Percentiles rank a stretch among this genome's conserved stretches.
phyloP scores from a whole-genome alignment of 208 protist genomes.

The Porcisia hertigi region DNA sequence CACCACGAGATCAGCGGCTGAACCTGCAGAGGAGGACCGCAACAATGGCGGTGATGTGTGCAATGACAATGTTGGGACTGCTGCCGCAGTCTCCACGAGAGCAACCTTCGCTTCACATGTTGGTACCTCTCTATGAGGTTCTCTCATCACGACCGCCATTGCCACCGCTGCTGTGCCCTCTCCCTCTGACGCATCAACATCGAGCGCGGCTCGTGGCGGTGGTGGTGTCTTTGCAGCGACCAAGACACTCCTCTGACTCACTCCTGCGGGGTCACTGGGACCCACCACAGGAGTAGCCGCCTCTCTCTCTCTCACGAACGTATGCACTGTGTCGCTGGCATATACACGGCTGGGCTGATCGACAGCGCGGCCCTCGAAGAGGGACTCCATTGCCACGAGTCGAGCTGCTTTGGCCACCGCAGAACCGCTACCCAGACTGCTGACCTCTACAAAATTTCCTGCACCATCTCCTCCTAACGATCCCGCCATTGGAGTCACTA shows the following conservation, averaged over 20 bases:
- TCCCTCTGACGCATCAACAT: background rate
- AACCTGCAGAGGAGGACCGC: background rate
- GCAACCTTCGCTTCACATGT: background rate
- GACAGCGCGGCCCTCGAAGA: background rate
- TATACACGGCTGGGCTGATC: background rate
- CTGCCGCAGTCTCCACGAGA: background rate
- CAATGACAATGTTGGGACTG: background rate
- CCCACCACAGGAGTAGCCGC: background rate
- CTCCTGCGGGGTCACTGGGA: background rate
- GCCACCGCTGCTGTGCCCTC: background rate
- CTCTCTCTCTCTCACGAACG: background rate
- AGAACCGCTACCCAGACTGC: background rate
- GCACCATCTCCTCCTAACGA: background rate
- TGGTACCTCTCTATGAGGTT: background rate
- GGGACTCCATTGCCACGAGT: background rate
- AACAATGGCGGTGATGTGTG: background rate
- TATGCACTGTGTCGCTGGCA: background rate
- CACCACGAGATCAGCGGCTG: background rate
- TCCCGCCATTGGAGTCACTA: background rate
- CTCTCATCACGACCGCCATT: background rate
- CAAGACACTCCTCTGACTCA: background rate
- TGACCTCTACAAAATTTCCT: background rate
- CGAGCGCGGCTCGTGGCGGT: background rate
- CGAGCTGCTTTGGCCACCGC: background rate
- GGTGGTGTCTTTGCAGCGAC: background rate